Base-by-base conservation (phyloP, 495 filamentous ascomycete species). In the Xylaria flabelliformis region DNA sequence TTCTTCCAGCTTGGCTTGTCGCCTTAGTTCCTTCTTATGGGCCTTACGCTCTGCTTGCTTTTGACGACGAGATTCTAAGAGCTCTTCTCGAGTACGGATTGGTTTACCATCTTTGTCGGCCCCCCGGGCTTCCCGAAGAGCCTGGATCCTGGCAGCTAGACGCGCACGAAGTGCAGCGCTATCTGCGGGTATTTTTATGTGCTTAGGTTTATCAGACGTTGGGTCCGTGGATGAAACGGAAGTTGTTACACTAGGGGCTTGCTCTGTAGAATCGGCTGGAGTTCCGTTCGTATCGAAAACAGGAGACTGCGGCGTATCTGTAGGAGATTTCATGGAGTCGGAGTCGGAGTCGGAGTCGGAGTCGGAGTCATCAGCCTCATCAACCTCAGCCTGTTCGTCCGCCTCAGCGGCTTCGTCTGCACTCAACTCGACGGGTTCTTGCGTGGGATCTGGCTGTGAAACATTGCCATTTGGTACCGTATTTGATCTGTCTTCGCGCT, bases 1-100 rank as follows among this genome's bases (percentile, higher is more conserved):
- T 76, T 94, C 93, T 75, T 94, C 92, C 67, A 91, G 86, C 79
- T 91, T 94, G 36, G 91, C 91, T 68, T 92, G 88, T 72, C 86
- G 85, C 17, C 94, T 86, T 56, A 93, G 78, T 61, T 93, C 90
- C 78, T 97, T 94, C 83, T 97, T 98, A 80, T 94, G 92, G 48
- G 90, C 90, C 80, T 92, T 94, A 53, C 94, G 91, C 75, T 93
- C 87, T 64, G 92, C 90, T 78, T 95, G 93, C 82, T 97, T 97
- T 77, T 91, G 89, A 64, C 95, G 89, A 4, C 96, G 89, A 19
- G 91, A 86, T 80, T 98, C 97, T 74, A 99, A 91, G 2, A 99
- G 87, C 73, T 98, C 95, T 82, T 96, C 91, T 62, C 94, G 87
- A 69, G 90, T 96, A 58, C 90, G 88, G 51, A 95, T 91, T 34